Conservation (phyloP, 371 early-diverging fungal genomes). For the Vittaforma corneae region DNA sequence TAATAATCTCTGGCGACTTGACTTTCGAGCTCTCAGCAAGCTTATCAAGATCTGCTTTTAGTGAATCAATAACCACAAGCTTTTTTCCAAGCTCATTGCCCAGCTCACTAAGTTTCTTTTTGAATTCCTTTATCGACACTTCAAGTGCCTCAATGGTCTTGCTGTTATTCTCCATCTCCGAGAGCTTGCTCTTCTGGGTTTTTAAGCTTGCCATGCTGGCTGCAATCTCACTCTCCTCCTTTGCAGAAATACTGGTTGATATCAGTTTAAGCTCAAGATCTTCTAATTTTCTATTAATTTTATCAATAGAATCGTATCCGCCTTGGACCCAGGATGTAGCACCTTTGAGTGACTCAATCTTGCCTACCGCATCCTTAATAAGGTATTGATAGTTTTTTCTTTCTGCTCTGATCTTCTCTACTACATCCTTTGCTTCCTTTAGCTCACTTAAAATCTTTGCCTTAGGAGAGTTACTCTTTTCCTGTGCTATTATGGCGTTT, state of each 20-base stretch:
- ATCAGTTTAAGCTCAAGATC: constrained; percentile 43
- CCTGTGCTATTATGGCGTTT: neutral
- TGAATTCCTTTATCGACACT: constrained; percentile 13
- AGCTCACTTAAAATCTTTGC: constrained; percentile 4
- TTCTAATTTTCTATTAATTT: constrained; percentile 41
- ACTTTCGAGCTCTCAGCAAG: neutral
- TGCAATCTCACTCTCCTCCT: constrained; percentile 45
- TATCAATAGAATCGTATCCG: constrained; percentile 14
- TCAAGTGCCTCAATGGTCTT: constrained; percentile 22
- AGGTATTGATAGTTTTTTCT: constrained; percentile 5
- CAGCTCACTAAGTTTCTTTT: constrained; percentile 5
- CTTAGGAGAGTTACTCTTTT: constrained; percentile 3
- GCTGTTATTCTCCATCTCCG: constrained; percentile 25
- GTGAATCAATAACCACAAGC: constrained; percentile 2
- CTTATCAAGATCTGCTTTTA: constrained; percentile 27
- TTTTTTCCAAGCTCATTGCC: constrained; percentile 17
- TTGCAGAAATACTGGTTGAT: constrained; percentile 1
- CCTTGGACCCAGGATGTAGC: neutral
- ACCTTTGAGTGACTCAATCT: constrained; percentile 2
- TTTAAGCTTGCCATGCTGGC: constrained; percentile 31
- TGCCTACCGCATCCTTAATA: constrained; percentile 1
- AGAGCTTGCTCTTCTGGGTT: constrained; percentile 36
- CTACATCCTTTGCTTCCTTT: constrained; percentile 9
- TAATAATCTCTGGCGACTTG: constrained; percentile 36
- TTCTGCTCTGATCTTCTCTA: constrained; percentile 17